Conservation (phyloP, 805 yeast species). For the Lipomyces japonicus region DNA sequence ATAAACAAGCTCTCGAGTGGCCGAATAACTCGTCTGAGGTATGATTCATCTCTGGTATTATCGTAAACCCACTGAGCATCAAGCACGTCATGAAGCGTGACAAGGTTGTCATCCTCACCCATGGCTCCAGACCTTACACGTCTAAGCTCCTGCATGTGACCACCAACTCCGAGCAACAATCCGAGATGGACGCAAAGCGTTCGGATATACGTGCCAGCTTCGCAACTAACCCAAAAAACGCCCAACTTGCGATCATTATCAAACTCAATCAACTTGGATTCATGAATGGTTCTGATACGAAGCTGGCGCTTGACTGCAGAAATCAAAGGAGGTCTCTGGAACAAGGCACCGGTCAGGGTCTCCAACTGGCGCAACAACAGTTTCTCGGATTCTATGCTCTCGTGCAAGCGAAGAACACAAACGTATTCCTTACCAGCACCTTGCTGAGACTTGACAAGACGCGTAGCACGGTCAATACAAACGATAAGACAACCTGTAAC, state of each 20-base stretch:
- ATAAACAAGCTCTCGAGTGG: constrained; percentile 91
- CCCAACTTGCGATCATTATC: constrained; percentile 95
- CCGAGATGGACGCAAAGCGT: constrained; percentile 98
- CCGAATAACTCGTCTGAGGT: constrained; percentile 86
- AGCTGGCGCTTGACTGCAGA: constrained; percentile 99
- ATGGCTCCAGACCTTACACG: constrained; percentile 98
- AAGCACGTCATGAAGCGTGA: constrained; percentile 92
- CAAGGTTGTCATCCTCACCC: constrained; percentile 84
- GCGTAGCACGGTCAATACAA: constrained; percentile 96
- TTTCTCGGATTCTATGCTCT: constrained; percentile 83
- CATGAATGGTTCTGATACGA: constrained; percentile 96
- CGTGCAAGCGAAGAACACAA: constrained; percentile 94
- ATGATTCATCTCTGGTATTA: constrained; percentile 94
- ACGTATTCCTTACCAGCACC: constrained; percentile 99
- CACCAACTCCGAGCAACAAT: constrained; percentile 97
- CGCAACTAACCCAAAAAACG: constrained; percentile 99
- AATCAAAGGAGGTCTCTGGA: constrained; percentile 98
- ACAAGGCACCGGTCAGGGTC: constrained; percentile 95
- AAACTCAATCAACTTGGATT: constrained; percentile 90
- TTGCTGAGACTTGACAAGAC: constrained; percentile 97
- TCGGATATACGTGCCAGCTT: constrained; percentile 99
- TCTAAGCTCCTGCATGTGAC: constrained; percentile 99
- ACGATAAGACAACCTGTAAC: constrained; percentile 98
- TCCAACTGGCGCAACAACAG: constrained; percentile 84
- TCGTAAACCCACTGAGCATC: constrained; percentile 99